Evolutionary conservation across 192 early-diverging fungal genomes (phyloP).

Genomic region (Jimgerdemannia flammicorona): DNA sequence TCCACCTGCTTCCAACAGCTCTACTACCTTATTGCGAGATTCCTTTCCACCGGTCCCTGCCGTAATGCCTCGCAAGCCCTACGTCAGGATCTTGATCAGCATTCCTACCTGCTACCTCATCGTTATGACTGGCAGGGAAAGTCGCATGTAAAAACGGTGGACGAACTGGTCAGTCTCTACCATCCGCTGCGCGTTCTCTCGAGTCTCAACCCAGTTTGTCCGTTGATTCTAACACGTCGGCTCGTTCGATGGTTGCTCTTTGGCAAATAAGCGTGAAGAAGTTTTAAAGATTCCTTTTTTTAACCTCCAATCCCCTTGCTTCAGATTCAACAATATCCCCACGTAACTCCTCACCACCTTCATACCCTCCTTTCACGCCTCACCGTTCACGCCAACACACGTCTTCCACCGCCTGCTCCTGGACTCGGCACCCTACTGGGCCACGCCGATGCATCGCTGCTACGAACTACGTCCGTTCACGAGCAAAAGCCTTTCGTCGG

Average conservation of each 20-base stretch:
- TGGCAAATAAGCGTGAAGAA: no score
- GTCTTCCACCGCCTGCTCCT: conserved; percentile 35
- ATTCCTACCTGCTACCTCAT: conserved; percentile 54
- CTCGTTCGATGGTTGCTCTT: no score
- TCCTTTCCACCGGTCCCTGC: conserved; percentile 56
- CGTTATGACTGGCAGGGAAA: conserved; percentile 72
- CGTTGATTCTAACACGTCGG: background rate
- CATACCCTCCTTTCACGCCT: conserved; percentile 23
- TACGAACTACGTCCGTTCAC: conserved; percentile 21
- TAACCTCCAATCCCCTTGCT: background rate
- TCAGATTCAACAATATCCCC: background rate
- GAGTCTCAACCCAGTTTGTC: background rate
- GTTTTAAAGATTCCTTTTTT: no score
- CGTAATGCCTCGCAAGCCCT: conserved; percentile 49
- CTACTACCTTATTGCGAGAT: conserved; percentile 70
- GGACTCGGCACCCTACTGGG: conserved; percentile 33
- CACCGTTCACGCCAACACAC: conserved; percentile 25
- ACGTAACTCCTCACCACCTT: conserved; percentile 31
- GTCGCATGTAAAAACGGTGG: conserved; percentile 42
- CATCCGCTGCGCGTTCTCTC: background rate
- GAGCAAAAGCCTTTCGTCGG: conserved; percentile 5
- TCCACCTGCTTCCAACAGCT: conserved; percentile 34
- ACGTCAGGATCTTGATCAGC: conserved; percentile 34
- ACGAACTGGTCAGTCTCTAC: conserved; percentile 50
- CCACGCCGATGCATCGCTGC: conserved; percentile 24